Conservation (phyloP, 2,329 filamentous ascomycete species). For the Pseudogymnoascus sp. region DNA sequence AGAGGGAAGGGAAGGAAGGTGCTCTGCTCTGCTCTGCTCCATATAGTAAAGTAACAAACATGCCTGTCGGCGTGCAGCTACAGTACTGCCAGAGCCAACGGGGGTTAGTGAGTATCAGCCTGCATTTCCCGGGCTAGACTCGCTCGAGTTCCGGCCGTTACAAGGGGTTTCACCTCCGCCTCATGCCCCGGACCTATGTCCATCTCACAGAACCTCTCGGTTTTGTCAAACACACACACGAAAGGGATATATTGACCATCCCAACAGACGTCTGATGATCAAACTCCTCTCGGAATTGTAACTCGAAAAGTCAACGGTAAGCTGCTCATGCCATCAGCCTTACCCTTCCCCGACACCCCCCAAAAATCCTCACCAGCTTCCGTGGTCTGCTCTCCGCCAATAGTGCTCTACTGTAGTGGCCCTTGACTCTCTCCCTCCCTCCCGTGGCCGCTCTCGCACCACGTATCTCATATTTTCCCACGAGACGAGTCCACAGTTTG, state of each 20-base stretch:
- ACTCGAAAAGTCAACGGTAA: neutral
- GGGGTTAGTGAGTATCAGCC: neutral
- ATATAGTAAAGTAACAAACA: neutral
- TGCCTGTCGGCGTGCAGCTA: neutral
- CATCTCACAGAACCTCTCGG: neutral
- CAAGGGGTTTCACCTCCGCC: neutral
- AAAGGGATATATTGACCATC: neutral
- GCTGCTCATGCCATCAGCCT: neutral
- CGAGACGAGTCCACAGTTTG: neutral
- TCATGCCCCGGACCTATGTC: neutral
- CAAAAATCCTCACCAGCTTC: neutral
- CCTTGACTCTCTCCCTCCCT: neutral
- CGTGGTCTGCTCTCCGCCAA: neutral
- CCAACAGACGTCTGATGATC: neutral
- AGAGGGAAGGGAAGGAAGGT: too few relatives aligned
- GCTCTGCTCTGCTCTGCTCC: too few relatives aligned
- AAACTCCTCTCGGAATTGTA: neutral
- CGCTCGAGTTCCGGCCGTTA: neutral
- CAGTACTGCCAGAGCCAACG: neutral
- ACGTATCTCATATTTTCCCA: neutral
- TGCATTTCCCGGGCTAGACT: neutral
- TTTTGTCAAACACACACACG: neutral
- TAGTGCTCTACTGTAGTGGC: neutral
- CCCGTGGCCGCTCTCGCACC: neutral
- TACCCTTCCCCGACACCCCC: neutral